phyloP scores from a whole-genome alignment of 768 basidiomycete species.

The Hericium alpestre region DNA sequence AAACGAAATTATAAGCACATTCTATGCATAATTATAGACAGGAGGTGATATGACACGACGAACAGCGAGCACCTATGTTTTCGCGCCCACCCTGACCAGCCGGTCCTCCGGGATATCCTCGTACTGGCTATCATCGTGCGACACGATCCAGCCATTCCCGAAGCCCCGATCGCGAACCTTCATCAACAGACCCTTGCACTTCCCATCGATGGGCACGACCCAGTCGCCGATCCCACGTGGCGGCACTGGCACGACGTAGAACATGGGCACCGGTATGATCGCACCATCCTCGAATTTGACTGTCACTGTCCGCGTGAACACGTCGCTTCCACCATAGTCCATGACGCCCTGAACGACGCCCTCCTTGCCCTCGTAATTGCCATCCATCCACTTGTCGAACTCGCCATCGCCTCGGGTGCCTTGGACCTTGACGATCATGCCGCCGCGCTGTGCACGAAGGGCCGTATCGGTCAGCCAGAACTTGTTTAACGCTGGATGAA shows the following conservation, averaged over 20 bases:
- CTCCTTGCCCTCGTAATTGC: neutral
- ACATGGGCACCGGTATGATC: neutral
- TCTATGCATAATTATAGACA: too few relatives aligned
- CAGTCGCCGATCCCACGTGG: neutral
- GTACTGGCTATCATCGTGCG: constrained; percentile 1
- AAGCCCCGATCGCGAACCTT: neutral
- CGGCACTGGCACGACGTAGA: neutral
- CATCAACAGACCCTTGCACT: neutral
- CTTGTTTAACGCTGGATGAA: neutral
- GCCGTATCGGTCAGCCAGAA: neutral
- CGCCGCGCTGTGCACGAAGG: constrained; percentile 7
- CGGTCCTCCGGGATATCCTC: neutral
- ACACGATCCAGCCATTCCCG: neutral
- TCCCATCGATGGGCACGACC: neutral
- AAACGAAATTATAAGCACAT: too few relatives aligned
- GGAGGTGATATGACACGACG: too few relatives aligned
- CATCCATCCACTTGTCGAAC: neutral
- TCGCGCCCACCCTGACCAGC: neutral
- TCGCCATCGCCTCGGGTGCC: neutral
- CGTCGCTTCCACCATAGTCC: neutral
- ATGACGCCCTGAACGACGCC: constrained; percentile 3
- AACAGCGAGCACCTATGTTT: too few relatives aligned
- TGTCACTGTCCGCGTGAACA: neutral
- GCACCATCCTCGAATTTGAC: neutral
- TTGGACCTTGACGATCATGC: neutral